A percentile compares a stretch with the other conserved stretches of the same genome.
Evolutionary conservation across 2,329 filamentous ascomycete species (phyloP).

Genomic region (Westerdykella ornata): DNA sequence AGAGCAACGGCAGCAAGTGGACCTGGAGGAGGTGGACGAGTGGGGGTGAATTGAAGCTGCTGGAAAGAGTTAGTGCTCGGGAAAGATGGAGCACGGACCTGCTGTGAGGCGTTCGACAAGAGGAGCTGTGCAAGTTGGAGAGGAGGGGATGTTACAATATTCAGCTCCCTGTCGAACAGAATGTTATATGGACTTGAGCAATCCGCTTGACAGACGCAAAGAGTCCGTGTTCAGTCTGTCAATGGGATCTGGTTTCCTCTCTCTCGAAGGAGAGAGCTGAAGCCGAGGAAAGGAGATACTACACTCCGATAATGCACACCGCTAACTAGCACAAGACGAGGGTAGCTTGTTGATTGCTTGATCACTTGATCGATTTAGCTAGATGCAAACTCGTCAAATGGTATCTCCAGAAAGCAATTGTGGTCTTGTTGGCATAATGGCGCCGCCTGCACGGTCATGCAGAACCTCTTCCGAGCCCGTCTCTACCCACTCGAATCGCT

Average conservation of each 20-base stretch:
- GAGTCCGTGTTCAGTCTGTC: too few relatives aligned
- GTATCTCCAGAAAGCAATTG: constrained; percentile 18
- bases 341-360: background rate
- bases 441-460: constrained; percentile 6
- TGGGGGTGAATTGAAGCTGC: constrained; percentile 7
- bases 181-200: too few relatives aligned
- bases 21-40: too few relatives aligned
- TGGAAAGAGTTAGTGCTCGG: constrained; percentile 3
- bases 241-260: too few relatives aligned
- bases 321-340: too few relatives aligned
- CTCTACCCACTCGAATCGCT: constrained; percentile 4
- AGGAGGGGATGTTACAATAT: too few relatives aligned
- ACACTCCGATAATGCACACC: too few relatives aligned
- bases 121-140: background rate
- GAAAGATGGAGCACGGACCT: background rate
- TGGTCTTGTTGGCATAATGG: too few relatives aligned
- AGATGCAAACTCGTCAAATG: constrained; percentile 13
- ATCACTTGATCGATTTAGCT: constrained; percentile 19
- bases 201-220: too few relatives aligned
- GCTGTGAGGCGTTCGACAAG: background rate
- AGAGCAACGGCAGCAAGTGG: too few relatives aligned
- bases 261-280: background rate
- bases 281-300: background rate
- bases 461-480: constrained; percentile 4
- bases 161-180: too few relatives aligned